Percentiles rank a stretch among this genome's conserved stretches.
Evolutionary conservation across 2,329 filamentous ascomycete species (phyloP).

Genomic region (Exophiala alcalophila): DNA sequence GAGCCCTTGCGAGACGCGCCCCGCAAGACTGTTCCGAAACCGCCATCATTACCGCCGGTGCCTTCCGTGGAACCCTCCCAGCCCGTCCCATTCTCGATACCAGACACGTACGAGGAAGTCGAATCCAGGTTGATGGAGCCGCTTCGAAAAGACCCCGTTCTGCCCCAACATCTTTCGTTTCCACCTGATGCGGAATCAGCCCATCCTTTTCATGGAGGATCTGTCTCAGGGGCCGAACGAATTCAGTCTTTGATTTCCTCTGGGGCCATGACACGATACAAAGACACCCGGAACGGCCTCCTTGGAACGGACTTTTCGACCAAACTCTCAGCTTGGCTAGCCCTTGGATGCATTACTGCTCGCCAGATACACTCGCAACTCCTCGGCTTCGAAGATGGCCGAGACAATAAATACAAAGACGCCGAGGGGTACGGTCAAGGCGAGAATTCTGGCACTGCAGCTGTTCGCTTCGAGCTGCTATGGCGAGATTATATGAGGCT

Average conservation of each 20-base stretch:
- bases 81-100: conserved; percentile 61
- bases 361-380: conserved; percentile 70
- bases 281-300: conserved; percentile 68
- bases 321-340: conserved; percentile 70
- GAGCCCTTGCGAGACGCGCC: conserved; percentile 68
- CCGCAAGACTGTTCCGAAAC: conserved; percentile 54
- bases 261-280: conserved; percentile 63
- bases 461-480: conserved; percentile 68
- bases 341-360: conserved; percentile 69
- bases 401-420: conserved; percentile 37
- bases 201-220: conserved; percentile 68
- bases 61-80: conserved; percentile 59
- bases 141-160: conserved; percentile 48
- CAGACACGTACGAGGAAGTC: conserved; percentile 53
- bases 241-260: conserved; percentile 60
- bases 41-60: conserved; percentile 56
- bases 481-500: conserved; percentile 82
- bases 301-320: conserved; percentile 70
- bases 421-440: conserved; percentile 63
- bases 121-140: conserved; percentile 58
- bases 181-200: conserved; percentile 57
- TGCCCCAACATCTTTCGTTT: conserved; percentile 50
- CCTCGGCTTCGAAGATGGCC: conserved; percentile 65
- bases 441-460: conserved; percentile 68
- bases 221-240: conserved; percentile 57